phyloP scores from a whole-genome alignment of 176 grass and related monocot genomes.

The Oryza officinalis region DNA sequence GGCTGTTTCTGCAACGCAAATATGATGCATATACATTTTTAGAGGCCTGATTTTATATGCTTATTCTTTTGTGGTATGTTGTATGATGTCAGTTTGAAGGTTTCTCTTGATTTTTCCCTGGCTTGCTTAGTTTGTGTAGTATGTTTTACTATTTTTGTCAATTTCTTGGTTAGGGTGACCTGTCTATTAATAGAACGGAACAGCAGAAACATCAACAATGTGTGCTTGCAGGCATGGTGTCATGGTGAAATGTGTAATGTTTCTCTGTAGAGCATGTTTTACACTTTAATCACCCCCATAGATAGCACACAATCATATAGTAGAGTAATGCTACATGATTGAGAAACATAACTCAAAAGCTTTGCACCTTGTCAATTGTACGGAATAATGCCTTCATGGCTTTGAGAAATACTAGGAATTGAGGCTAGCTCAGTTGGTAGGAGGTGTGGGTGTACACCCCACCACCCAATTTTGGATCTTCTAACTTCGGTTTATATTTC shows the following conservation, averaged over 20 bases:
- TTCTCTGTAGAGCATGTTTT: neutral
- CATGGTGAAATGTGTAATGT: neutral
- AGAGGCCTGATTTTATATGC: conserved; percentile 7
- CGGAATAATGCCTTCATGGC: neutral
- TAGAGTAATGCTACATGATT: neutral
- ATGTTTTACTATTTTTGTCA: neutral
- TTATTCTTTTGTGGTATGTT: conserved; percentile 5
- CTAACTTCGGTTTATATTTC: neutral
- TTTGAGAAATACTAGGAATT: neutral
- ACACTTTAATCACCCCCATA: neutral
- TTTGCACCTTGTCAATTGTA: neutral
- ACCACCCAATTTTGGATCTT: neutral
- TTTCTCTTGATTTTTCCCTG: neutral
- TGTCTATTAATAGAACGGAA: conserved; percentile 1
- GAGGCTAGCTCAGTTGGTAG: neutral
- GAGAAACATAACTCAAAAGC: neutral
- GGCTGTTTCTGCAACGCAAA: conserved; percentile 38
- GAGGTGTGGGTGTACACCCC: neutral
- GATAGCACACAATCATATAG: neutral
- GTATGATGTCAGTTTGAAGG: neutral
- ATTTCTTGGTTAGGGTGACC: neutral
- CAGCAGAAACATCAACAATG: neutral
- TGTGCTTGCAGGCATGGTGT: neutral
- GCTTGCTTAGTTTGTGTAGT: neutral
- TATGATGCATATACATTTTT: conserved; percentile 31